These are phyloP conservation scores for Protomyces inouyei DNA, from an alignment of 1,139 yeast genomes.

Conservation along the genomic window DNA sequence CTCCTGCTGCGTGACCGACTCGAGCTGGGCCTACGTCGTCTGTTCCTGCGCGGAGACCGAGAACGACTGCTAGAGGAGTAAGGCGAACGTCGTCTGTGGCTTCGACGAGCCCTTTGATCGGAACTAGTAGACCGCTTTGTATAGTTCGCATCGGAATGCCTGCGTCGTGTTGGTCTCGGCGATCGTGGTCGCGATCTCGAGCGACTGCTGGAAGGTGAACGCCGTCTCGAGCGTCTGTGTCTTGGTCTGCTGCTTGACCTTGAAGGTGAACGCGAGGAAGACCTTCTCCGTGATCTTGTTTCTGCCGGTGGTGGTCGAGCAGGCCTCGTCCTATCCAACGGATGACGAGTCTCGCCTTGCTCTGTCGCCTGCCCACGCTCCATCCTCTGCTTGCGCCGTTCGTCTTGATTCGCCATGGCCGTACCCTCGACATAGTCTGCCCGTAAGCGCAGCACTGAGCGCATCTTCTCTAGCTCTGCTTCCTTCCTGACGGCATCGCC, in stretches of 20 bases:
- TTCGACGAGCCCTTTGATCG: too few species aligned
- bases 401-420: slow-evolving; percentile 4
- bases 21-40: background rate
- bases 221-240: background rate
- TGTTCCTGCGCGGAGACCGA: background rate
- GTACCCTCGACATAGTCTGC: slow-evolving; percentile 26
- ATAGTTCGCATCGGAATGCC: background rate
- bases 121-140: background rate
- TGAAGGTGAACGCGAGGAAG: background rate
- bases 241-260: background rate
- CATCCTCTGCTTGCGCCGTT: background rate
- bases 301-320: background rate
- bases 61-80: background rate
- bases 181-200: background rate
- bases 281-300: background rate
- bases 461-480: slow-evolving; percentile 14
- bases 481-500: slow-evolving; percentile 20
- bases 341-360: background rate
- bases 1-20: background rate
- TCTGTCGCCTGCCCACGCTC: background rate
- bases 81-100: background rate
- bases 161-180: background rate
- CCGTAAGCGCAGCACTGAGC: slow-evolving; percentile 18
- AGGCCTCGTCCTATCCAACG: background rate
- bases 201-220: background rate